A percentile compares a stretch with the other conserved stretches of the same genome.
Conservation (phyloP, 2,329 filamentous ascomycete species). For the Ophiostoma ulmi region DNA sequence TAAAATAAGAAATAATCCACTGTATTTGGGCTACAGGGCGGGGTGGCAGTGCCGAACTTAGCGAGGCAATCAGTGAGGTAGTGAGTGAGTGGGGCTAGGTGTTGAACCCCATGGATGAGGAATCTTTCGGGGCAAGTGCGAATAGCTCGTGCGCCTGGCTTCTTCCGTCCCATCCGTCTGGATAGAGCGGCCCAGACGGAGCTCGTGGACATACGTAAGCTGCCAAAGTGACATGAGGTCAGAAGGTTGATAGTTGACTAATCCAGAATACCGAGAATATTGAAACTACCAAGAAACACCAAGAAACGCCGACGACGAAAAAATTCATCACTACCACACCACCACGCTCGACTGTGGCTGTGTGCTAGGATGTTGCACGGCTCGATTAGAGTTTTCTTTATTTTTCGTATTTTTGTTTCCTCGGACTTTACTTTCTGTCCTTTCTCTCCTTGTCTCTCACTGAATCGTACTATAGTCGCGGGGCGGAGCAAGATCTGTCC, state of each 20-base stretch:
- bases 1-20: background rate
- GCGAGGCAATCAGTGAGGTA: background rate
- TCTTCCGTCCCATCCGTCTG: slow-evolving; percentile 1
- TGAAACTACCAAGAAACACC: background rate
- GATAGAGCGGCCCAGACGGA: background rate
- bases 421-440: background rate
- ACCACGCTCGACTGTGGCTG: background rate
- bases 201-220: background rate
- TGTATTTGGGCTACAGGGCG: background rate
- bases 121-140: background rate
- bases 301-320: background rate
- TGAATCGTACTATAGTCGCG: background rate
- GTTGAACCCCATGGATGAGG: background rate
- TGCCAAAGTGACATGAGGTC: background rate
- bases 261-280: background rate
- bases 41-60: background rate
- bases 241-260: background rate
- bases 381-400: background rate
- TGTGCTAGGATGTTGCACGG: background rate
- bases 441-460: background rate
- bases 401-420: background rate
- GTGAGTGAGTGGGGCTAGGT: background rate
- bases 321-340: background rate
- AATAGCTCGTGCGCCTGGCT: background rate
- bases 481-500: slow-evolving; percentile 3